A percentile compares a stretch with the other conserved stretches of the same genome.
phyloP scores from a whole-genome alignment of 2,329 filamentous ascomycete genomes.

The Diaporthe eres region DNA sequence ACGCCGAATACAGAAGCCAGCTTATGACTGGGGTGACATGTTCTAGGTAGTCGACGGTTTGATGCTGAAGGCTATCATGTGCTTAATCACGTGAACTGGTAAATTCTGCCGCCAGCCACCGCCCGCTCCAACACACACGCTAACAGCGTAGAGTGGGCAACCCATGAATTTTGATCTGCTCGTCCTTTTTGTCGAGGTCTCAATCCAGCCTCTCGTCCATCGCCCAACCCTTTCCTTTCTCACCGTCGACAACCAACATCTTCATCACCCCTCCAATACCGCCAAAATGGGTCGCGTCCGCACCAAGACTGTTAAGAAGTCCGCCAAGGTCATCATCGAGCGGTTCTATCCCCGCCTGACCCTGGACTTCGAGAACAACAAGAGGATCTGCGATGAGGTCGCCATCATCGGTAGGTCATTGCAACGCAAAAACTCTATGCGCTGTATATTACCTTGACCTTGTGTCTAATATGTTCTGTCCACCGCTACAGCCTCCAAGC shows the following conservation, averaged over 20 bases:
- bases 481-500: slow-evolving; percentile 80
- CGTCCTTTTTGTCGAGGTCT: background rate
- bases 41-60: background rate
- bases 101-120: background rate
- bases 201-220: background rate
- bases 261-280: slow-evolving; percentile 56
- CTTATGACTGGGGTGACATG: too few species aligned
- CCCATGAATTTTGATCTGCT: background rate
- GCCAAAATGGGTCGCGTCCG: slow-evolving; percentile 79
- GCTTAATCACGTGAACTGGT: background rate
- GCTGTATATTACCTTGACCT: too few species aligned
- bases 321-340: slow-evolving; percentile 99
- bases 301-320: slow-evolving; percentile 80
- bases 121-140: slow-evolving; percentile 8
- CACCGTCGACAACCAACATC: slow-evolving; percentile 42
- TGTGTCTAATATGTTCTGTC: too few species aligned
- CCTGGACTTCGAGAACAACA: slow-evolving; percentile 99
- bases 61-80: background rate
- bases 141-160: background rate
- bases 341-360: slow-evolving; percentile 97
- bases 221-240: slow-evolving; percentile 21
- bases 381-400: slow-evolving; percentile 99
- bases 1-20: background rate
- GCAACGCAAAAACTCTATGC: too few species aligned
- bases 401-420: slow-evolving; percentile 79